These are phyloP conservation scores for Betula pendula DNA, from an alignment of 306 rosid species.

Conservation along the genomic window DNA sequence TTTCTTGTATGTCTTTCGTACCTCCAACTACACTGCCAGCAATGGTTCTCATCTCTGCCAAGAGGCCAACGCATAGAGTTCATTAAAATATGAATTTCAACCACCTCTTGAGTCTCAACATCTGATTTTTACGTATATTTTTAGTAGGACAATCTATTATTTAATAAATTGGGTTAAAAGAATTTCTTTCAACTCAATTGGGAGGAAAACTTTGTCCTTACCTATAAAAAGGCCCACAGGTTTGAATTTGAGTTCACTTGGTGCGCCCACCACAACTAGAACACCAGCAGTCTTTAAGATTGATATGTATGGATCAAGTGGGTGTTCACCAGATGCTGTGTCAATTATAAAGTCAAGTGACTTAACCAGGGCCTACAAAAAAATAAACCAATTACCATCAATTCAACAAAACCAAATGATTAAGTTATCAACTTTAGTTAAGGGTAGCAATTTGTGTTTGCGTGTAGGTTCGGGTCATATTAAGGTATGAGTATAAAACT, in stretches of 20 bases:
- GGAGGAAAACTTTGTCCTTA: slow-evolving; percentile 29
- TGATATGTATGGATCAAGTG: slow-evolving; percentile 74
- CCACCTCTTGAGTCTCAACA: not conserved
- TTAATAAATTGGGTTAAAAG: no score
- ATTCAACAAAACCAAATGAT: slow-evolving; percentile 6
- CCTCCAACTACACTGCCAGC: slow-evolving; percentile 68
- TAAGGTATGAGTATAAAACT: no score
- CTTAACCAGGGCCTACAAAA: slow-evolving; percentile 56
- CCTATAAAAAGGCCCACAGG: slow-evolving; percentile 64
- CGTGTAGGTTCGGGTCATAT: no score
- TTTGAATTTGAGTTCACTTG: slow-evolving; percentile 65
- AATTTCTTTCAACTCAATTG: no score
- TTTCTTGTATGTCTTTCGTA: slow-evolving; percentile 65
- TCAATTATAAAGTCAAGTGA: slow-evolving; percentile 72
- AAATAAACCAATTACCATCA: not conserved
- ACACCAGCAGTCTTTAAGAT: slow-evolving; percentile 59
- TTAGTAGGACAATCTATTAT: no score
- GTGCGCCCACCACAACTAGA: slow-evolving; percentile 67
- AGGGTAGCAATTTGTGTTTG: no score
- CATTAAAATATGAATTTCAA: slow-evolving; percentile 9
- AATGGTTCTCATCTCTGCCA: slow-evolving; percentile 60
- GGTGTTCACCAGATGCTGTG: slow-evolving; percentile 87
- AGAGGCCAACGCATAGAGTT: slow-evolving; percentile 9
- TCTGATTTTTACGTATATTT: no score
- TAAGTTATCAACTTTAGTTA: not conserved